A percentile compares a stretch with the other conserved stretches of the same genome.
Evolutionary conservation across 1,284 basidiomycete genomes (phyloP).

Genomic region (Tilletia setariae): DNA sequence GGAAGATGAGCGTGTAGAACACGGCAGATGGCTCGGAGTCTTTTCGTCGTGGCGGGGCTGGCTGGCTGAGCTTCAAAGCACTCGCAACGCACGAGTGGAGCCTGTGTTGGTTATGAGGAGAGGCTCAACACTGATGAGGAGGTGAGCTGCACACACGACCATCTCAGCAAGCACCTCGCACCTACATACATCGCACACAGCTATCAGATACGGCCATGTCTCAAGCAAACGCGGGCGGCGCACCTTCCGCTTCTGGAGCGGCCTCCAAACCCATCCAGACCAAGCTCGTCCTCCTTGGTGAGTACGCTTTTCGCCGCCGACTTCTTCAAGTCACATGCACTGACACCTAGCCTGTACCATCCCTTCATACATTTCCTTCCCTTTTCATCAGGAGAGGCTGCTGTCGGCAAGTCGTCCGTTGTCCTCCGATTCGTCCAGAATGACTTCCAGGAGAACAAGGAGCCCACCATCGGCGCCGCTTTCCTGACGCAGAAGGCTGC

Average conservation of each 20-base stretch:
- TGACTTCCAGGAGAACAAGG: slow-evolving; percentile 93
- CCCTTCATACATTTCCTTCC: too few relatives aligned
- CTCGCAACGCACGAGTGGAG: too few relatives aligned
- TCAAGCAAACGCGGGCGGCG: slow-evolving; percentile 17
- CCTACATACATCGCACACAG: not conserved
- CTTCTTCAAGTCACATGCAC: not conserved
- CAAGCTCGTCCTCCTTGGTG: slow-evolving; percentile 51
- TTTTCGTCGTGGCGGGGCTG: too few relatives aligned
- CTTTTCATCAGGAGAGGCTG: slow-evolving; percentile 86
- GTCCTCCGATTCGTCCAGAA: slow-evolving; percentile 94
- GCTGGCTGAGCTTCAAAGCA: too few relatives aligned
- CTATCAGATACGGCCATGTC: not conserved
- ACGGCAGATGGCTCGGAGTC: not conserved
- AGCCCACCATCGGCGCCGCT: slow-evolving; percentile 95
- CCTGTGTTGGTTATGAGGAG: too few relatives aligned
- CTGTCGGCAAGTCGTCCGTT: slow-evolving; percentile 98
- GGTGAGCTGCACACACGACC: too few relatives aligned
- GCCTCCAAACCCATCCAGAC: slow-evolving; percentile 52
- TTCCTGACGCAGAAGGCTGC: slow-evolving; percentile 68
- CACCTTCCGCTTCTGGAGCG: slow-evolving; percentile 25
- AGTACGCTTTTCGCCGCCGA: not conserved
- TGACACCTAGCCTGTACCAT: not conserved
- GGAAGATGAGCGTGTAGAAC: not conserved
- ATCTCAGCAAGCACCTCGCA: too few relatives aligned
- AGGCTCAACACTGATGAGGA: too few relatives aligned